Percentiles rank a stretch among this genome's conserved stretches.
Conservation (phyloP, 1,284 basidiomycete genomes). For the Cryptococcus sp. region DNA sequence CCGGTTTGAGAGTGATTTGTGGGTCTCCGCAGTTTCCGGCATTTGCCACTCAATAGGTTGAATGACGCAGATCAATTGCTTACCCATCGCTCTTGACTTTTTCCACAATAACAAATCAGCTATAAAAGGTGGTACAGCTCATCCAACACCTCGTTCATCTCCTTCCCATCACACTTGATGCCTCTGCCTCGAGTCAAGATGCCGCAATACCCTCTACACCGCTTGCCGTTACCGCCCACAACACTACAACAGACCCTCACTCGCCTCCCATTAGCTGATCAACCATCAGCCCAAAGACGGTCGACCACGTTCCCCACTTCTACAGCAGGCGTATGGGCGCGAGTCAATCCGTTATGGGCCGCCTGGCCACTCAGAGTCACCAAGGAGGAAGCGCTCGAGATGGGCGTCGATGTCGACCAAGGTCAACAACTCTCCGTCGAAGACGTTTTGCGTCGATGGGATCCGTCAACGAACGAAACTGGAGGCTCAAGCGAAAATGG, state of each 20-base stretch:
- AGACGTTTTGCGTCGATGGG: constrained; percentile 60
- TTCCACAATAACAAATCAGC: background rate
- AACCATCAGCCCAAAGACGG: constrained; percentile 73
- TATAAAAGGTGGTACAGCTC: background rate
- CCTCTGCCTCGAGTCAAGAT: constrained; percentile 13
- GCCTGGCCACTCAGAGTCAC: constrained; percentile 81
- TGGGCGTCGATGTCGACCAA: constrained; percentile 61
- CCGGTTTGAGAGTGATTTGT: background rate
- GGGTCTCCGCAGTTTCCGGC: background rate
- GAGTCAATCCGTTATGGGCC: constrained; percentile 77
- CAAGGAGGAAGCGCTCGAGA: constrained; percentile 61
- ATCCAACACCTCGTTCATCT: background rate
- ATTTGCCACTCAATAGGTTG: background rate
- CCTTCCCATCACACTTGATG: constrained; percentile 1
- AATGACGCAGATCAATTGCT: background rate
- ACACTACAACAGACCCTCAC: constrained; percentile 37
- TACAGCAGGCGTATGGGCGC: constrained; percentile 62
- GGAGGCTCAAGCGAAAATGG: constrained; percentile 14
- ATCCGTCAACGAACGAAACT: constrained; percentile 32
- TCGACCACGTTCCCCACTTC: constrained; percentile 59
- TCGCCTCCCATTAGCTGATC: constrained; percentile 45
- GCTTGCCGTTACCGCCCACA: constrained; percentile 36
- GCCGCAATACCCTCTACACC: constrained; percentile 31
- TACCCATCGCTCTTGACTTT: background rate
- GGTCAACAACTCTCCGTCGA: constrained; percentile 54